A percentile compares a stretch with the other conserved stretches of the same genome.
Evolutionary conservation across 139 green algal genomes (phyloP).

Genomic region (Chlorella sp.): DNA sequence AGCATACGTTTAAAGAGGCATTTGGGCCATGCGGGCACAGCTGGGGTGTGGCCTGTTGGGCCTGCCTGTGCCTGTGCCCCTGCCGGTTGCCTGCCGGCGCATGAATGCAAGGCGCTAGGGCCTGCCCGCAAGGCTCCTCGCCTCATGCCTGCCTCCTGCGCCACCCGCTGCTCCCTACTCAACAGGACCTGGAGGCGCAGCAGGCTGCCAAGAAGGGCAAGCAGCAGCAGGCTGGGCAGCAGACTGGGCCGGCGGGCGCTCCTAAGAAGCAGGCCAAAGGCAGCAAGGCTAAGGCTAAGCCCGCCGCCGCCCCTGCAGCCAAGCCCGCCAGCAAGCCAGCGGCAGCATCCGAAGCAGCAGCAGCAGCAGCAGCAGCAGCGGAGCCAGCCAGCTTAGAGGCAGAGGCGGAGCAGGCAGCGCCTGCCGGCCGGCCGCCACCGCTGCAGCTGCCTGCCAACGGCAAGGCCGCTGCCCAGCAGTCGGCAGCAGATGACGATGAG

Average conservation of each 20-base stretch:
- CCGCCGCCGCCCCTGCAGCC: not conserved
- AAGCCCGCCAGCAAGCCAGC: conserved; percentile 3
- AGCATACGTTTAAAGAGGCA: too few relatives aligned
- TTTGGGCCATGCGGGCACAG: not conserved
- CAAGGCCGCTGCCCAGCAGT: not conserved
- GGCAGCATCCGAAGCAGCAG: not conserved
- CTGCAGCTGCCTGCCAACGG: not conserved
- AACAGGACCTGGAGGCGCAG: conserved; percentile 8
- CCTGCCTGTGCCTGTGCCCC: not conserved
- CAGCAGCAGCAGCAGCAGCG: not conserved
- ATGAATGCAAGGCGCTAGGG: too few relatives aligned
- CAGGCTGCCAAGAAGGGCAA: not conserved
- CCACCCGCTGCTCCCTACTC: not conserved
- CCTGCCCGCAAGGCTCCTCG: too few relatives aligned
- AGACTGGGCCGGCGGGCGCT: not conserved
- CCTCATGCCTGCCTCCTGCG: too few relatives aligned
- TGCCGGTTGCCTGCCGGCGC: not conserved
- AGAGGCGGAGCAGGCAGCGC: not conserved
- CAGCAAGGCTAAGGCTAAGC: conserved; percentile 24
- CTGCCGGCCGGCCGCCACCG: not conserved
- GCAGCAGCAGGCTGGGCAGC: not conserved
- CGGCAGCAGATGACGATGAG: not conserved
- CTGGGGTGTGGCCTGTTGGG: not conserved
- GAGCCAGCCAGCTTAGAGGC: not conserved
- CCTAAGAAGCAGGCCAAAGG: conserved; percentile 22